phyloP scores from a whole-genome alignment of 306 rosid species.

The Fragaria nilgerrensis region DNA sequence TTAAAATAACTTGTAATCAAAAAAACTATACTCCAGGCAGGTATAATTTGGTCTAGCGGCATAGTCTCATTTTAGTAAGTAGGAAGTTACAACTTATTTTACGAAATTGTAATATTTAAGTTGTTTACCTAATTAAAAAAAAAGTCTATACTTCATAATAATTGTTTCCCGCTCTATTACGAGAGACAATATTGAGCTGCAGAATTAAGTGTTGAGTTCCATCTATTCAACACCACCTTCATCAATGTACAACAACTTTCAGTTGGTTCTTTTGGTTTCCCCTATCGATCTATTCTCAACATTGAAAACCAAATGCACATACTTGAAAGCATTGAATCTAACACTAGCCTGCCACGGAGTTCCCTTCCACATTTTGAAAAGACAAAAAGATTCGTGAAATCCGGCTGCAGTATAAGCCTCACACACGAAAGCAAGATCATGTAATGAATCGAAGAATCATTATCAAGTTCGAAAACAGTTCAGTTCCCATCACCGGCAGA shows the following conservation, averaged over 20 bases:
- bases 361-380: neutral
- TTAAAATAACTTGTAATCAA: neutral
- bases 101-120: too few species aligned
- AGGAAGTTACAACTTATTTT: too few species aligned
- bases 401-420: neutral
- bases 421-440: neutral
- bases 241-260: neutral
- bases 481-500: conserved; percentile 31
- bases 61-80: too few species aligned
- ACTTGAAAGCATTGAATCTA: neutral
- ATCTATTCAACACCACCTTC: neutral
- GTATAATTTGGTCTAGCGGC: accelerated
- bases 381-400: conserved; percentile 3
- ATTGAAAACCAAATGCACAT: neutral
- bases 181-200: too few species aligned
- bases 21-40: too few species aligned
- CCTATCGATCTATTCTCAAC: neutral
- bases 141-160: too few species aligned
- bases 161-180: too few species aligned
- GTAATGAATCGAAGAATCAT: neutral
- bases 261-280: neutral
- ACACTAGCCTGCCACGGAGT: neutral
- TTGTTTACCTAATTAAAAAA: too few species aligned
- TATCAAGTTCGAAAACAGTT: neutral
- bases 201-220: too few species aligned